These are phyloP conservation scores for Trichophyton schoenleinii DNA, from an alignment of 2,329 filamentous ascomycete species.

Conservation along the genomic window DNA sequence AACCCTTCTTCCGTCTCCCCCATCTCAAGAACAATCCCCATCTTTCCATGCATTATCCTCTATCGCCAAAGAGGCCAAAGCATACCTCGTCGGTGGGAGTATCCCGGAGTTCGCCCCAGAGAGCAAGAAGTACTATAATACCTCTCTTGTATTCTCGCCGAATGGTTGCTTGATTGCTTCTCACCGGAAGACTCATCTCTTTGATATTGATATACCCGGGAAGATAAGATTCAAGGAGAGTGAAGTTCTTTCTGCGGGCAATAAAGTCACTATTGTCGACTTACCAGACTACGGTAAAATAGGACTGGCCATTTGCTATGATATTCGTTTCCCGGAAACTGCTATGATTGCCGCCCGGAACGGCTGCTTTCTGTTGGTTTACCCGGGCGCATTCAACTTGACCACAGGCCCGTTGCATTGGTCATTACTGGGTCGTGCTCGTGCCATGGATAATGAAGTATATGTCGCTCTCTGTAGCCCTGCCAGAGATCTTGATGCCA, in stretches of 20 bases:
- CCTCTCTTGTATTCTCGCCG: conserved; percentile 69
- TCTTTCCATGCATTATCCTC: conserved; percentile 73
- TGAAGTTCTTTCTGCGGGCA: conserved; percentile 74
- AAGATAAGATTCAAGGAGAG: conserved; percentile 86
- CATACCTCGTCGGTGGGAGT: conserved; percentile 80
- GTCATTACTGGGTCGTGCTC: conserved; percentile 65
- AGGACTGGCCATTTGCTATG: conserved; percentile 89
- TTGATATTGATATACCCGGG: conserved; percentile 94
- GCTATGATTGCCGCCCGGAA: conserved; percentile 76
- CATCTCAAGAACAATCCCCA: conserved; percentile 56
- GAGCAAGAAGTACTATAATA: conserved; percentile 76
- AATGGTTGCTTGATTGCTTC: conserved; percentile 67
- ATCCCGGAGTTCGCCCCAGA: conserved; percentile 67
- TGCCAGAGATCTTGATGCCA: conserved; percentile 61
- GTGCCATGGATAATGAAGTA: conserved; percentile 86
- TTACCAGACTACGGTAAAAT: conserved; percentile 80
- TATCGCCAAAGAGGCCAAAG: conserved; percentile 64
- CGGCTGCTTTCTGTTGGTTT: conserved; percentile 77
- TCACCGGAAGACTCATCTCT: conserved; percentile 89
- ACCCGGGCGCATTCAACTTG: conserved; percentile 93
- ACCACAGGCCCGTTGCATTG: conserved; percentile 90
- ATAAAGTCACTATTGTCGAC: conserved; percentile 73
- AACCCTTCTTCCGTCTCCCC: conserved; percentile 65
- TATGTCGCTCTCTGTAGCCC: conserved; percentile 91
- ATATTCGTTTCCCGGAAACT: conserved; percentile 89